Base-by-base conservation (phyloP, 176 grass and related monocot genomes). In the Hordeum marinum region DNA sequence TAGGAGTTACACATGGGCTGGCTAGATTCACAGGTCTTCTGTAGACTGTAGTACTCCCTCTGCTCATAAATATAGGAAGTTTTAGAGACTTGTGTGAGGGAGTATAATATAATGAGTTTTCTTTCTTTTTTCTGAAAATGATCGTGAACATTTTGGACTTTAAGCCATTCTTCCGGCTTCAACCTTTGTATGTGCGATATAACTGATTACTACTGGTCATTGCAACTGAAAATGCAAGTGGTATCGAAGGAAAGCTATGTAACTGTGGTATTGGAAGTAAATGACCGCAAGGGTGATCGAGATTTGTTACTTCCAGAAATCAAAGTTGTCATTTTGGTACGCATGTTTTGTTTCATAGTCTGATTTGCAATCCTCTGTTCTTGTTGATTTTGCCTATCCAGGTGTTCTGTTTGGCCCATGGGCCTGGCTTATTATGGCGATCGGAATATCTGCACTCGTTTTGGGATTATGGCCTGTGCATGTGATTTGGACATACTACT, bases 401-500 rank as follows among this genome's bases (percentile, higher is more conserved):
- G 96, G 91, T 89, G 82, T 55, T 85, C 45, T 98, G 73, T 61
- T 98, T 43, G 90, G 84, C 54, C 96, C 96, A 76, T 94, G 86
- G 72, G 73, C 91, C 62, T 98, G 93, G 35, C 77, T 98, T 41
- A 76, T 98, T 12, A 92, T 95, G 91, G 82, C 82, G 29, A 71
- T 92, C 55, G 96, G 96, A 92, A 92, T 94, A 31, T 94, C 88
- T 11, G 86, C 75, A 37, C 87, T 98, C 45, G 79, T 94, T 74
- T 31, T 98, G 11, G 93, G 93, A 55, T 82, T 98, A 62, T 98
- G 96, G 96, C 96, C 93, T 72, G 64, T 66, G 35, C 96, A 98
- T 87, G 64, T 85, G 15, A 76, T 98, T 81, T 98, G 96, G 96
- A 98, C 93, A 78, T 94, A 87, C 82, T 98, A 94, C 96, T 94